Evolutionary conservation across 1,284 basidiomycete genomes (phyloP), one percentile per base, ranked within the genome.

Genomic region (Pascua guehoae): DNA sequence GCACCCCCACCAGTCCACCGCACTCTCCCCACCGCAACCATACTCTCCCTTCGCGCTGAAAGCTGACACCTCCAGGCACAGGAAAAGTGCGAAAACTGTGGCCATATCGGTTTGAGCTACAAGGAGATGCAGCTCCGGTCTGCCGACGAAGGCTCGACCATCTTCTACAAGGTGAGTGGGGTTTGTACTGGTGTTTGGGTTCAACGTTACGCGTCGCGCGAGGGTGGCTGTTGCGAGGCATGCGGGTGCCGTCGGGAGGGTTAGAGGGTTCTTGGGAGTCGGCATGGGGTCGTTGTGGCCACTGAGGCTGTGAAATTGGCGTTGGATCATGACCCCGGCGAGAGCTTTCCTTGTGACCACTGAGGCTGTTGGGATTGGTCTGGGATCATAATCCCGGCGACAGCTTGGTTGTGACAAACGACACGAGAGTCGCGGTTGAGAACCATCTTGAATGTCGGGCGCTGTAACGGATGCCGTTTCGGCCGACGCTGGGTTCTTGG

Each of bases 61-160:
- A 12, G 24, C 54, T 60, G 51, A 58, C 41, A 36, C 36, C 40
- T 16, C 0, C 51, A 96, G 89, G 89, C 92, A 41, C 86, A 89
- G 53, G 95, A 98, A 76, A 88, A 88, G 76, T 98, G 96, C 72
- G 91, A 91, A 0, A 84, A 85, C 51, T 98, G 95, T 70, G 90
- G 90, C 43, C 85, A 91, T 76, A 80, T 85, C 64, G 86, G 78
- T 17, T 62, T 79, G 54, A 73, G 71, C 40, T 79, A 70, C 63
- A 69, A 67, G 56, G 65, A 72, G 54, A 68, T 73, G 69, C 79
- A 92, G 86, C 80, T 92, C 68, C 84, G 91, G 53, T 89, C 89
- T 65, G 91, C 89, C 38, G 91, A 94, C 75, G 91, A 93, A 80
- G 91, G 90, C 2, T 89, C 89, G 39, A 94, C 91, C 7, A 86